Conservation (phyloP, 208 protist species). For the Crithidia bombi region DNA sequence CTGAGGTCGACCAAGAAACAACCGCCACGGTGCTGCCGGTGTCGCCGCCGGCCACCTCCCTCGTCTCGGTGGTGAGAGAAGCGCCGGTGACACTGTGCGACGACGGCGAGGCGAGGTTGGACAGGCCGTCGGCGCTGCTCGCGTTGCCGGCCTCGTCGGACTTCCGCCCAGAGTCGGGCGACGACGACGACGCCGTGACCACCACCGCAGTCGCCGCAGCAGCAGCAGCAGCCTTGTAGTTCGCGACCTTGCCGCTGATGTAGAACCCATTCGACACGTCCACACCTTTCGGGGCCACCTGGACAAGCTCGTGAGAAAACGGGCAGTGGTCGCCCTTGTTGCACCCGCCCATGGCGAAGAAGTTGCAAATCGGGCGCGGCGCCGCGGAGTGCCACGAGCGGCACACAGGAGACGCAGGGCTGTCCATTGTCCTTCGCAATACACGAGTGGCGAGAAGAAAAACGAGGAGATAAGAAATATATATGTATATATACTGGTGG, state of each 20-base stretch:
- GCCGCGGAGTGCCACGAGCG: background rate
- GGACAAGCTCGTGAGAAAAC: conserved; percentile 54
- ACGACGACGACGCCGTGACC: conserved; percentile 9
- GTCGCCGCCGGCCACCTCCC: conserved; percentile 21
- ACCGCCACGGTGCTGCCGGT: conserved; percentile 5
- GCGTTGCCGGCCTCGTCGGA: conserved; percentile 25
- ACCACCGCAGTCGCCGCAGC: background rate
- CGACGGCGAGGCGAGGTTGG: conserved; percentile 33
- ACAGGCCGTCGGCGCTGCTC: conserved; percentile 36
- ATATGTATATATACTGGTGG: background rate
- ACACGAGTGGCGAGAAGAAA: background rate
- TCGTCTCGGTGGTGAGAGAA: conserved; percentile 30
- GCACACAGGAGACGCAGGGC: background rate
- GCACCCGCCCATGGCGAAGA: conserved; percentile 63
- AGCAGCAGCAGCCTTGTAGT: conserved; percentile 34
- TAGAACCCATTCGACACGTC: conserved; percentile 49
- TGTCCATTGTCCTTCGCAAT: conserved; percentile 3
- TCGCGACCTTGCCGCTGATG: conserved; percentile 52
- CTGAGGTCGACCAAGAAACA: conserved; percentile 8
- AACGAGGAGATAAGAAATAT: conserved; percentile 1
- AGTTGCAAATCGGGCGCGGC: conserved; percentile 45
- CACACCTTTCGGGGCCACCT: conserved; percentile 44
- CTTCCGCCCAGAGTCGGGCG: conserved; percentile 13
- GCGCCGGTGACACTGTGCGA: conserved; percentile 25
- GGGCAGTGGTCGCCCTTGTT: conserved; percentile 37